These are phyloP conservation scores for Debaryomyces udenii DNA, from an alignment of 1,139 yeast species.

Conservation along the genomic window DNA sequence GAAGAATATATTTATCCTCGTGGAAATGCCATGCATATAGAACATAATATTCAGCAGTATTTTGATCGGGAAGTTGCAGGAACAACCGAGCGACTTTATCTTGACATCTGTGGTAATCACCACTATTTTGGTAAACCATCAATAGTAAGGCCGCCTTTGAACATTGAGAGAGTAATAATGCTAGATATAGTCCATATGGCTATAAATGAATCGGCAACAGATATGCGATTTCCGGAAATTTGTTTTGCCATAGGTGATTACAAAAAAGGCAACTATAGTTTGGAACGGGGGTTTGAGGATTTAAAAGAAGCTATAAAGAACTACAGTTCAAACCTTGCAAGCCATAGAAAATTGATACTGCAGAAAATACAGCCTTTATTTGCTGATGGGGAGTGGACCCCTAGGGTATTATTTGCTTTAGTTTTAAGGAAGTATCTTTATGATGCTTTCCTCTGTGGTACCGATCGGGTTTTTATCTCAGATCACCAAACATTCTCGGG, in stretches of 20 bases:
- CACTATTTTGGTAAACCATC: slow-evolving; percentile 7
- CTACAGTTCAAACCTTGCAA: background rate
- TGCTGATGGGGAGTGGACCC: slow-evolving; percentile 4
- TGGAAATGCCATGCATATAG: slow-evolving; percentile 8
- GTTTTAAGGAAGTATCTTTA: slow-evolving; percentile 8
- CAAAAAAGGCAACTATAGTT: slow-evolving; percentile 7
- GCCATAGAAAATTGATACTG: slow-evolving; percentile 7
- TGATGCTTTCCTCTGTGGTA: slow-evolving; percentile 10
- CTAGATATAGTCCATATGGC: slow-evolving; percentile 1
- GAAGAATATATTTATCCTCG: slow-evolving; percentile 4
- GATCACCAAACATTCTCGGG: slow-evolving; percentile 8
- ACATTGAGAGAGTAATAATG: background rate
- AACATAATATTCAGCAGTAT: slow-evolving; percentile 7
- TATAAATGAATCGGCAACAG: background rate
- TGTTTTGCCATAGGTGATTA: slow-evolving; percentile 10
- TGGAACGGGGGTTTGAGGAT: slow-evolving; percentile 5
- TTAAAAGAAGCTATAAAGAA: slow-evolving; percentile 1
- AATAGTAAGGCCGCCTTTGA: slow-evolving; percentile 7
- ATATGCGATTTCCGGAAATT: slow-evolving; percentile 2
- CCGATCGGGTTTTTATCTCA: slow-evolving; percentile 6
- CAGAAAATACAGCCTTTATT: slow-evolving; percentile 3
- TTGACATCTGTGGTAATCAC: slow-evolving; percentile 3
- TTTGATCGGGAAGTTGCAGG: slow-evolving; percentile 6
- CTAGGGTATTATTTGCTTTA: slow-evolving; percentile 5
- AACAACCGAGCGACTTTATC: slow-evolving; percentile 4